Conservation (phyloP, 257 asterid genomes). For the Solanum tarapatanum region DNA sequence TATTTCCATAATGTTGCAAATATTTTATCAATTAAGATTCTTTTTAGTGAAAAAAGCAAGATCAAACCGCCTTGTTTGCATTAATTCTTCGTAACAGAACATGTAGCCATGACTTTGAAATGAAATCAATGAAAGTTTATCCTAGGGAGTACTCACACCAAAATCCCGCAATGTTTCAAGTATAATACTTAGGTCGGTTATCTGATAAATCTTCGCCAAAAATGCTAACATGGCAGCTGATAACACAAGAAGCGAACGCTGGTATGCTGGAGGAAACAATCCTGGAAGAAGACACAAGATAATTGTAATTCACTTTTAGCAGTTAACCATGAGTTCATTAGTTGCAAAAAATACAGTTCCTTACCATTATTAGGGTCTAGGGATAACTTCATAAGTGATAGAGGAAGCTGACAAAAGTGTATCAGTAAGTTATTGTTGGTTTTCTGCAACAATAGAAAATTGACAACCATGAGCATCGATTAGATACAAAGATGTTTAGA, state of each 20-base stretch:
- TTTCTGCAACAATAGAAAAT: constrained; percentile 41
- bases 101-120: not conserved
- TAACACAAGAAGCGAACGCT: constrained; percentile 63
- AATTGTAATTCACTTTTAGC: not conserved
- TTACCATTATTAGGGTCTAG: constrained; percentile 52
- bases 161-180: constrained; percentile 34
- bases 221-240: constrained; percentile 71
- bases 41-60: not conserved
- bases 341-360: not conserved
- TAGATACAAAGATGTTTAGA: not conserved
- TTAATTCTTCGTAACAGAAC: not conserved
- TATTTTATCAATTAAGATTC: not conserved
- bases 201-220: constrained; percentile 61
- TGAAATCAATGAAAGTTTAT: not conserved
- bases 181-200: constrained; percentile 42
- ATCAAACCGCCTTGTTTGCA: not conserved
- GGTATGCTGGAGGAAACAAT: constrained; percentile 49
- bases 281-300: constrained; percentile 33
- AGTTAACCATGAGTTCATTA: not conserved
- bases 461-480: not conserved
- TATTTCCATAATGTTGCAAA: not conserved
- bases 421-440: constrained; percentile 34
- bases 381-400: constrained; percentile 63
- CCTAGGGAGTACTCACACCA: constrained; percentile 46
- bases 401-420: constrained; percentile 74